These are phyloP conservation scores for Aspergillus fumigatiaffinis DNA, from an alignment of 2,329 filamentous ascomycete genomes.

Conservation along the genomic window DNA sequence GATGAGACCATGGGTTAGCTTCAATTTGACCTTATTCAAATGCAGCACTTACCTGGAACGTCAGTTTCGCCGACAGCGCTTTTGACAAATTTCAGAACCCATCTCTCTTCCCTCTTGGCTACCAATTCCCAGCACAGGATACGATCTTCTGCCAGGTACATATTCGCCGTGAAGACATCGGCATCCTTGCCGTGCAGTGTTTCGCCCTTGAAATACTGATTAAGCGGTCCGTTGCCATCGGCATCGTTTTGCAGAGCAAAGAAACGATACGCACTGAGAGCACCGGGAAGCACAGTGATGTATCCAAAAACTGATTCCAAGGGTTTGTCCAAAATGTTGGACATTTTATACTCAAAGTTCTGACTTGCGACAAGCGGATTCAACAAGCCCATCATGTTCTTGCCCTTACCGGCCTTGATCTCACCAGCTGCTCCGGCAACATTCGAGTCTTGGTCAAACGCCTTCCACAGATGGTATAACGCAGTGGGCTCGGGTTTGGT, in stretches of 20 bases:
- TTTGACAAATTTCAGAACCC: conserved; percentile 98
- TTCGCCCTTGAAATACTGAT: conserved; percentile 99
- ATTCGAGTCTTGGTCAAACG: conserved; percentile 95
- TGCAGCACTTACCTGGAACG: conserved; percentile 67
- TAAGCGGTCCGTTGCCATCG: conserved; percentile 88
- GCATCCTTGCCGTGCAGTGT: conserved; percentile 94
- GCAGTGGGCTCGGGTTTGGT: conserved; percentile 85
- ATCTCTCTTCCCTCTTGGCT: conserved; percentile 88
- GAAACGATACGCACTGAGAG: conserved; percentile 91
- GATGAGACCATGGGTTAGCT: background rate
- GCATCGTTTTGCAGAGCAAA: conserved; percentile 95
- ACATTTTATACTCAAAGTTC: conserved; percentile 99
- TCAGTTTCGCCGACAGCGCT: conserved; percentile 95
- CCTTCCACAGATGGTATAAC: conserved; percentile 98
- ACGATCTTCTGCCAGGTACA: conserved; percentile 98
- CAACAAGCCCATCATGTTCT: conserved; percentile 73
- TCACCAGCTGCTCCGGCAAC: conserved; percentile 96
- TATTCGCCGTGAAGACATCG: conserved; percentile 96
- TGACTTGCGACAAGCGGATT: conserved; percentile 95
- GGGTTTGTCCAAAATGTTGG: conserved; percentile 96
- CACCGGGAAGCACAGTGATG: conserved; percentile 93
- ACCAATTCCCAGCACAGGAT: conserved; percentile 98
- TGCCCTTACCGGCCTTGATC: conserved; percentile 95
- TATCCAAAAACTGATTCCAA: conserved; percentile 97
- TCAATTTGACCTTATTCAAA: conserved; percentile 2